Evolutionary conservation across 805 yeast species (phyloP), one percentile per base, ranked within the genome.

Genomic region (Candida sonorensis): DNA sequence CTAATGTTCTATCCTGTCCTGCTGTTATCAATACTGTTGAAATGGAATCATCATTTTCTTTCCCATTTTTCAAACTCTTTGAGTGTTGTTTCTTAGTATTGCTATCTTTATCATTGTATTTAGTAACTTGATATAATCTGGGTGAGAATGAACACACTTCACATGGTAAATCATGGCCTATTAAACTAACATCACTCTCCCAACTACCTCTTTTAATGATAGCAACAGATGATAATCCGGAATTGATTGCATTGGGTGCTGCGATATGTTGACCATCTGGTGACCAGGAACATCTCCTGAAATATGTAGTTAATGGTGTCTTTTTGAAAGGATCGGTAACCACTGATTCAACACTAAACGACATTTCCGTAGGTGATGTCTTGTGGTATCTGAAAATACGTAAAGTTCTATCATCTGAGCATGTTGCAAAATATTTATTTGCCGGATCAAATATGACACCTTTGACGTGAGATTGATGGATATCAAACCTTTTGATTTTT

Each of bases 391-490:
- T 67, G 53, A 90, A 84, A 17, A 92, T 75, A 37, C 94, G 71
- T 30, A 90, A 77, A 0, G 96, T 81, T 50, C 98, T 68, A 58
- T 92, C 99, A 58, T 92, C 99, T 2, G 95, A 83, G 15, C 94
- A 88, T 0, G 99, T 90, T 7, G 95, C 97, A 62, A 92, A 92
- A 56, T 86, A 92, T 60, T 92, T 92, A 56, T 87, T 87, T 3
- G 98, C 98, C 1, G 99, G 99, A 54, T 92, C 99, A 57, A 92
- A 92, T 2, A 90, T 90, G 10, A 92, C 84, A 36, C 98, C 97
- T 57, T 92, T 92, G 17, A 92, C 97, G 61, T 84, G 90, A 2
- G 95, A 83, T 52, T 86, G 94, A 55, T 92, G 98, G 15, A 87
- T 80, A 50, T 90, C 97, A 47, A 86, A 83, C 20, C 95, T 64